A percentile compares a stretch with the other conserved stretches of the same genome.
Evolutionary conservation across 495 filamentous ascomycete genomes (phyloP).

Genomic region (Aspergillus ellipticus): DNA sequence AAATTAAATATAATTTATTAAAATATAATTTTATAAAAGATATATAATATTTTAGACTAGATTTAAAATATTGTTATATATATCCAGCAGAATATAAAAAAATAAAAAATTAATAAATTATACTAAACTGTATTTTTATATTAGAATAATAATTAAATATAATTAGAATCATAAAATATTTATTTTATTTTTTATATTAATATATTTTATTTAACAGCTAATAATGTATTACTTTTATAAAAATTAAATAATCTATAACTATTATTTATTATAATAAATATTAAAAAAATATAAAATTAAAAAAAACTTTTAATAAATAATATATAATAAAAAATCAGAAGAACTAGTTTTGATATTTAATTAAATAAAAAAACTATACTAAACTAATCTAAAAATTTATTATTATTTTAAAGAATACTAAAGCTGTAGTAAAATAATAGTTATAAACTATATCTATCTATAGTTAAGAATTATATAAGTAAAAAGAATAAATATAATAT

Average conservation of each 20-base stretch:
- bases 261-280: background rate
- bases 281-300: background rate
- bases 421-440: background rate
- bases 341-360: background rate
- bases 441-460: too few species aligned
- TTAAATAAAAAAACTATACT: background rate
- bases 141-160: background rate
- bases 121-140: too few species aligned
- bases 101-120: too few species aligned
- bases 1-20: too few species aligned
- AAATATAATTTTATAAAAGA: too few species aligned
- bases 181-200: constrained; percentile 4
- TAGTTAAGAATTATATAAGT: too few species aligned
- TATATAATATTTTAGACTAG: too few species aligned
- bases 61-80: too few species aligned
- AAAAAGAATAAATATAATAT: background rate
- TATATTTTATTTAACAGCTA: background rate
- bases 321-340: background rate
- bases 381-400: background rate
- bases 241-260: background rate
- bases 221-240: background rate
- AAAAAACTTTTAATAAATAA: constrained; percentile 1
- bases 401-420: background rate
- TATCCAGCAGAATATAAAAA: too few species aligned
- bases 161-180: background rate